Evolutionary conservation across 129 eudicot genomes (phyloP).

Genomic region (Arctium minus): DNA sequence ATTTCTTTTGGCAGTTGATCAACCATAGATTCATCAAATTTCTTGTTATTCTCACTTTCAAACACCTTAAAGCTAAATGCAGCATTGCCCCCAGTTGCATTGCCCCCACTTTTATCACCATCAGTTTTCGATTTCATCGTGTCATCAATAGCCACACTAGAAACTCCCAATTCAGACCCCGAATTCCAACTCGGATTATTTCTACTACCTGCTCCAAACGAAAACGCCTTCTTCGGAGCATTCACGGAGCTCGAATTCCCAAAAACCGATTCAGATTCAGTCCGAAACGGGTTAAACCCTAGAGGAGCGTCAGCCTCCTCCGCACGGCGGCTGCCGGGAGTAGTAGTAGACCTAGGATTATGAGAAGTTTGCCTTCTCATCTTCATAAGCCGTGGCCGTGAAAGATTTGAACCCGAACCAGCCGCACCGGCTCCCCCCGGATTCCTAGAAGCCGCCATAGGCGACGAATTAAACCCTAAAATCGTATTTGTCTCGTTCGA

Average conservation of each 20-base stretch:
- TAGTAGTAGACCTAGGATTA: constrained; percentile 24
- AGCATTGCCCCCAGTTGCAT: constrained; percentile 14
- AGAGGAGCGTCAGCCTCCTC: constrained; percentile 12
- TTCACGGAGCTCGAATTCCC: neutral
- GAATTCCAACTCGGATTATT: neutral
- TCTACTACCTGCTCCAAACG: constrained; percentile 34
- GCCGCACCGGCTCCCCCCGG: constrained; percentile 16
- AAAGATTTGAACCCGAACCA: constrained; percentile 18
- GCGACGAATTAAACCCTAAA: constrained; percentile 44
- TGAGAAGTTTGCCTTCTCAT: constrained; percentile 43
- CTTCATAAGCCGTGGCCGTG: constrained; percentile 56
- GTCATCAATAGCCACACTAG: constrained; percentile 35
- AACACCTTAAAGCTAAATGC: constrained; percentile 15
- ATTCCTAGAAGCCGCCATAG: constrained; percentile 21
- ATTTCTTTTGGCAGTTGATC: constrained; percentile 48
- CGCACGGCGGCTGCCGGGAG: constrained; percentile 3
- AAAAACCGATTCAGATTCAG: constrained; percentile 7
- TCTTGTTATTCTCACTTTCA: constrained; percentile 14
- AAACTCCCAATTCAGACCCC: neutral
- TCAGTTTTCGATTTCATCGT: constrained; percentile 45
- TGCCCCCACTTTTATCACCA: neutral
- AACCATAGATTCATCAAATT: constrained; percentile 8
- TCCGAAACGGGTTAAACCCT: constrained; percentile 43
- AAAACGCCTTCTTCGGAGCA: constrained; percentile 20
- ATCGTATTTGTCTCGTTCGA: constrained; percentile 8